phyloP scores from a whole-genome alignment of 441 rosid genomes.

The Theobroma grandiflorum region DNA sequence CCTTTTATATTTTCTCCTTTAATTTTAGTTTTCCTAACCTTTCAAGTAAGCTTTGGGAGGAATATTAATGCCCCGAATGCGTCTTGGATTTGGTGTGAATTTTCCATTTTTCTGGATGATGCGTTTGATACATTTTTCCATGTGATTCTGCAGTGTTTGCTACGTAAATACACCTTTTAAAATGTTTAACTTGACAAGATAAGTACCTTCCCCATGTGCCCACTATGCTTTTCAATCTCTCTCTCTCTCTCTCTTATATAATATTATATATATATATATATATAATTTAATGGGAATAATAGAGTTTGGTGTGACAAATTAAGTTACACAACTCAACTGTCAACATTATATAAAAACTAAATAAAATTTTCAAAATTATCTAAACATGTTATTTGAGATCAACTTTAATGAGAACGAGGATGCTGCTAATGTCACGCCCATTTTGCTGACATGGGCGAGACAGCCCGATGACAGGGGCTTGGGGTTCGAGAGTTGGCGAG shows the following conservation, averaged over 20 bases:
- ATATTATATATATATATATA: not conserved
- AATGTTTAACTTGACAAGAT: constrained; percentile 21
- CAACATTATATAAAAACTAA: no score
- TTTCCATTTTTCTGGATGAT: not conserved
- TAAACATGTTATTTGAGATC: no score
- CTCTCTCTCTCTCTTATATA: not conserved
- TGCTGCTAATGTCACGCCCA: no score
- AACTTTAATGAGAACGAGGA: no score
- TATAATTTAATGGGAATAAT: not conserved
- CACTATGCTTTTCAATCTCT: constrained; percentile 15
- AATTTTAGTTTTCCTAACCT: constrained; percentile 20
- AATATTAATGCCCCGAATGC: constrained; percentile 33
- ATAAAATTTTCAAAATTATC: no score
- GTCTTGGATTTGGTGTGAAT: constrained; percentile 33
- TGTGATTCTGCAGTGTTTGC: constrained; percentile 32
- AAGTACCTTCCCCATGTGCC: constrained; percentile 33
- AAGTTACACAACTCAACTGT: no score
- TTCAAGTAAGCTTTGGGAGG: constrained; percentile 20
- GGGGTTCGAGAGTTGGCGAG: no score
- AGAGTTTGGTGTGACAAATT: no score
- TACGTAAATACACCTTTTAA: constrained; percentile 21
- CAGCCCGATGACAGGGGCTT: no score
- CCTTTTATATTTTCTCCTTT: not conserved
- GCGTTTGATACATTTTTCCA: constrained; percentile 22
- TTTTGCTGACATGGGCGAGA: no score